Percentiles rank a stretch among this genome's conserved stretches.
Conservation (phyloP, 176 grass and related monocot genomes). For the Triticum aestivum region IWGSC_CS_RefSeq_v2.1 NC_057806.1:503735077-503735576, state of each 20-base stretch:
- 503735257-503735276: background rate
- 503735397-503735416: background rate
- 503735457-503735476: background rate
- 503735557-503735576: background rate
- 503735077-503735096: slow-evolving; percentile 73
- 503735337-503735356: background rate
- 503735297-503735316: background rate
- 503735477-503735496: background rate
- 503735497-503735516: background rate
- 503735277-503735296: background rate
- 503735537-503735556: background rate
- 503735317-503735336: background rate
- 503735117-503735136: slow-evolving; percentile 54
- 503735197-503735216: slow-evolving; percentile 70
- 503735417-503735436: background rate
- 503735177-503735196: slow-evolving; percentile 83
- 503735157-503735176: slow-evolving; percentile 82
- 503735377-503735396: background rate
- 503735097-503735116: slow-evolving; percentile 73
- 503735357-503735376: background rate
- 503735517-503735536: background rate
- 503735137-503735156: slow-evolving; percentile 60
- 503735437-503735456: background rate
- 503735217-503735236: slow-evolving; percentile 41
- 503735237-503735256: background rate